phyloP scores from a whole-genome alignment of 495 filamentous ascomycete species.

The Entonaema liquescens region DNA sequence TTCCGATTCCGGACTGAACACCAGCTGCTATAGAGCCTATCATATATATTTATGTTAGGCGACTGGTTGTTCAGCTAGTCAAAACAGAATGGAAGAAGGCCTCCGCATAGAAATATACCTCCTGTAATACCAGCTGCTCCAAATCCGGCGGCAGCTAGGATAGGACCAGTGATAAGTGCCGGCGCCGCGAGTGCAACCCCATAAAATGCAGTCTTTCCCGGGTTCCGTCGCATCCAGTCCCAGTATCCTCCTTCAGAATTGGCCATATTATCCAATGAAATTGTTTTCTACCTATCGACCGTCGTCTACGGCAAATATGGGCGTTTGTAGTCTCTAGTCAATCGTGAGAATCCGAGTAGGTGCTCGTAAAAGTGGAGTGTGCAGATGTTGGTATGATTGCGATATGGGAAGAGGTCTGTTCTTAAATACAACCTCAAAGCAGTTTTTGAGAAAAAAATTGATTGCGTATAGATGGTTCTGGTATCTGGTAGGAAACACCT shows the following conservation, averaged over 20 bases:
- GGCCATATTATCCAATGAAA: background rate
- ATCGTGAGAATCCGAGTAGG: background rate
- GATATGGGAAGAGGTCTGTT: background rate
- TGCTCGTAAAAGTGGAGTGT: background rate
- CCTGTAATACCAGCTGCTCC: conserved; percentile 9
- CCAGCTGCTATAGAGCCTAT: conserved; percentile 35
- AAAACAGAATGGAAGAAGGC: background rate
- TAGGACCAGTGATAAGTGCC: conserved; percentile 1
- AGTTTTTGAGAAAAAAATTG: background rate
- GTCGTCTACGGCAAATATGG: no score
- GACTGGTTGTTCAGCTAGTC: background rate
- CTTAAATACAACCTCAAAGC: background rate
- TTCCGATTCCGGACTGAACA: conserved; percentile 25
- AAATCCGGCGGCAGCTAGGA: conserved; percentile 15
- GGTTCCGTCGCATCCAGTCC: conserved; percentile 7
- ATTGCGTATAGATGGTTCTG: background rate
- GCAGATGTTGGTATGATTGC: background rate
- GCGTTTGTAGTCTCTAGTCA: background rate
- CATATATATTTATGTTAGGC: background rate
- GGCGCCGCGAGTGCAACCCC: conserved; percentile 11
- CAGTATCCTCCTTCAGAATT: background rate
- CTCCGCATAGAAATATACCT: conserved; percentile 6
- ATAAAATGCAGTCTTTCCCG: background rate
- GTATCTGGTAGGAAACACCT: background rate
- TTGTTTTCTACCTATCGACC: background rate